Conservation (phyloP, 805 yeast genomes). For the Spathaspora girioi region DNA sequence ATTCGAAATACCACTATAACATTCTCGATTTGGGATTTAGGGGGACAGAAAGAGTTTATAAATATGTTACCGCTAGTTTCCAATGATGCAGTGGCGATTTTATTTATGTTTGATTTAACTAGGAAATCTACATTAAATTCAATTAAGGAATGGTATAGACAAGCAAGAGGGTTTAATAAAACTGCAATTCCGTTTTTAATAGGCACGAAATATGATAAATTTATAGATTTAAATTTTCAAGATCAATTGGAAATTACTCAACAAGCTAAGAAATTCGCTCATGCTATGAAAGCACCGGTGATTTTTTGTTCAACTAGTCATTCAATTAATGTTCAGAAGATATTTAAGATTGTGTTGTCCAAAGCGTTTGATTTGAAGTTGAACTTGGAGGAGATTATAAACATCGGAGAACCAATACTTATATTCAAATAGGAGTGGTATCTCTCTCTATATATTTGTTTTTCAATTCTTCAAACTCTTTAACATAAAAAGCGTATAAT, state of each 20-base stretch:
- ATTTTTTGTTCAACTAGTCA: slow-evolving; percentile 89
- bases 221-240: slow-evolving; percentile 70
- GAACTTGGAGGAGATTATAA: slow-evolving; percentile 77
- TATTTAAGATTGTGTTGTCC: slow-evolving; percentile 84
- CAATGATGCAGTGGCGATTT: slow-evolving; percentile 85
- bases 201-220: slow-evolving; percentile 91
- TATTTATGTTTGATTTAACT: slow-evolving; percentile 86
- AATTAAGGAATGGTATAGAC: slow-evolving; percentile 93
- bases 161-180: slow-evolving; percentile 82
- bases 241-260: slow-evolving; percentile 83
- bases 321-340: slow-evolving; percentile 89
- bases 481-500: background rate
- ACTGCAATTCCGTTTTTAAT: slow-evolving; percentile 88
- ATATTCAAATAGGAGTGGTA: slow-evolving; percentile 44
- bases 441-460: background rate
- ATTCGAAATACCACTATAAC: slow-evolving; percentile 84
- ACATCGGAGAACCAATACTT: slow-evolving; percentile 88
- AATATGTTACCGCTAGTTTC: slow-evolving; percentile 94
- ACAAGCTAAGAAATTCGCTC: slow-evolving; percentile 80
- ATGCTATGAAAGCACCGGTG: slow-evolving; percentile 81
- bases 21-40: slow-evolving; percentile 92
- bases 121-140: slow-evolving; percentile 80
- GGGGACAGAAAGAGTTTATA: slow-evolving; percentile 92
- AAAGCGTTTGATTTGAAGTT: slow-evolving; percentile 85
- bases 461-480: background rate